Base-by-base conservation (phyloP, 208 protist species). In the Crithidia fasciculata region DNA sequence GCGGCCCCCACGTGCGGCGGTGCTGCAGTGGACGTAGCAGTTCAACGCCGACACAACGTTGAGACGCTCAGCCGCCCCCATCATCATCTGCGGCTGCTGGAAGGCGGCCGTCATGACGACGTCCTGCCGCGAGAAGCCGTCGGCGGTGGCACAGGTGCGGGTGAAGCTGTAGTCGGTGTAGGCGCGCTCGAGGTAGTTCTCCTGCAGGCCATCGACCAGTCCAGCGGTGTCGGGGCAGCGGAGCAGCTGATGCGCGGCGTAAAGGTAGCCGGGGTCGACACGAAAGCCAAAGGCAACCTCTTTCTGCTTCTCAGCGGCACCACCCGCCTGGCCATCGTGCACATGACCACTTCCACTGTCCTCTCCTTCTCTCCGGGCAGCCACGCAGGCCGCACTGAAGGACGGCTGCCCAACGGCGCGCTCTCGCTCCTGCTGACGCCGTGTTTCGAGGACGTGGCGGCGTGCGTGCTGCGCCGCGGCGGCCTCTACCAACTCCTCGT, bases 121-220 rank as follows among this genome's bases (percentile, higher is more conserved):
- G 69, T 96, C 86, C 52, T 94, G 91, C 53, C 53, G 64, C 8
- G 87, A 74, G 71, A 96, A 87, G 43, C 63, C 68, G 10, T 72
- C 83, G 9, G 87, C 83, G 12, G 81, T 80, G 41, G 66, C 69
- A 60, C 41, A 57, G 19, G 92, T 95, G 50, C 72, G 77, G 2
- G 47, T 18, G 8, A 94, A 84, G 39, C 76, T 82, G 84, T 92
- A 93, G 74, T 96, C 92, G 10, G 78, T 77, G 72, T 93, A 94
- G 13, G 76, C 61, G 0, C 78, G 83, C 40, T 78, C 59, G n/a
- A 86, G 67, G 69, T 95, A 96, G 73, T 87, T 85, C 62, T 95
- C 89, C 59, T 88, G 83, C 41, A 96, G 74, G 7, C 89, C 92
- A 36, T 95, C 87, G n/a, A 95, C 60, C 15, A 96, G 55, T 1